Base-by-base conservation (phyloP, 495 filamentous ascomycete species). In the Hypomontagnella submonticulosa region DNA sequence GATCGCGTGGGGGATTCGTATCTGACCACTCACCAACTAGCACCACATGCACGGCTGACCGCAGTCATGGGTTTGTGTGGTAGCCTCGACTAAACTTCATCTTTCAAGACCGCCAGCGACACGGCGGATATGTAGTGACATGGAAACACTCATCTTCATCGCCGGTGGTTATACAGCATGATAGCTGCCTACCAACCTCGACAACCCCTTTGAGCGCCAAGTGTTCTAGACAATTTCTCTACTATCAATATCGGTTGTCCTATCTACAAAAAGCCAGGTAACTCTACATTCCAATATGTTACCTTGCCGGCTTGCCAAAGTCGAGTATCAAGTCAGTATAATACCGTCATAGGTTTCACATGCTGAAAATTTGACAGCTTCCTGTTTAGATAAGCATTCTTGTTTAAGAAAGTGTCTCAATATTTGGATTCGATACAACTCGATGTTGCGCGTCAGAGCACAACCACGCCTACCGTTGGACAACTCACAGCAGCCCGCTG, bases 31-130 rank as follows among this genome's bases (percentile, higher is more conserved):
- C 66, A 69, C 32, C 42, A 15, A 63, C 66, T 36, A 60, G 30
- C 60, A 56, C 49, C 34, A 46, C 60, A 63, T 69, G 60, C 66
- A 52, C 66, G 66, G 66, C 66, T 69, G 66, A 69, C 66, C 43
- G 20, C 55, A 51, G 42, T 63, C 55, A 68, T 48, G 60, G 49
- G 54, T 32, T 33, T 47, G 48, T 62, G 27, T 54, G 16, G 34
- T 48, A 69, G 66, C 66, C 66, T 69, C 50, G 66, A 63, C 54
- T 44, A 41, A 36, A 63, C 55, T 20, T 51, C 44, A 33, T 15
- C 49, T 33, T 30, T 51, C 37, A 53, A 44, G 48, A 27, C 50
- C 60, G 46, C 16, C 49, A 12, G 48, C 50, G 30, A 52, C 43
- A 51, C 59, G 18, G 58, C n/a, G 47, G 37, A 44, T 34, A 51